Conservation (phyloP, 176 grass and related monocot species). For the Triticum aestivum region IWGSC_CS_RefSeq_v2.1 NC_057795.1:505283961-505284460, state of each 20-base stretch:
- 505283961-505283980: not conserved
- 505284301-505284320: conserved; percentile 96
- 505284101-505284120: conserved; percentile 98
- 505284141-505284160: conserved; percentile 83
- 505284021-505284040: conserved; percentile 88
- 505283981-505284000: not conserved
- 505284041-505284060: conserved; percentile 92
- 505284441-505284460: conserved; percentile 79
- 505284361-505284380: conserved; percentile 84
- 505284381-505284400: conserved; percentile 78
- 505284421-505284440: conserved; percentile 92
- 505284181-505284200: conserved; percentile 94
- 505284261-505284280: conserved; percentile 94
- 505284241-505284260: conserved; percentile 93
- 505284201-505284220: conserved; percentile 98
- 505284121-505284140: conserved; percentile 56
- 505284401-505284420: conserved; percentile 70
- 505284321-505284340: conserved; percentile 57
- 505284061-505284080: conserved; percentile 99
- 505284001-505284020: conserved; percentile 34
- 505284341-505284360: conserved; percentile 56
- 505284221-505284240: conserved; percentile 98
- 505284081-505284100: conserved; percentile 94
- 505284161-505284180: conserved; percentile 86
- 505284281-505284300: conserved; percentile 95